A percentile compares a stretch with the other conserved stretches of the same genome.
Evolutionary conservation across 176 grass and related monocot species (phyloP).

Genomic region (Ensete glaucum): DNA sequence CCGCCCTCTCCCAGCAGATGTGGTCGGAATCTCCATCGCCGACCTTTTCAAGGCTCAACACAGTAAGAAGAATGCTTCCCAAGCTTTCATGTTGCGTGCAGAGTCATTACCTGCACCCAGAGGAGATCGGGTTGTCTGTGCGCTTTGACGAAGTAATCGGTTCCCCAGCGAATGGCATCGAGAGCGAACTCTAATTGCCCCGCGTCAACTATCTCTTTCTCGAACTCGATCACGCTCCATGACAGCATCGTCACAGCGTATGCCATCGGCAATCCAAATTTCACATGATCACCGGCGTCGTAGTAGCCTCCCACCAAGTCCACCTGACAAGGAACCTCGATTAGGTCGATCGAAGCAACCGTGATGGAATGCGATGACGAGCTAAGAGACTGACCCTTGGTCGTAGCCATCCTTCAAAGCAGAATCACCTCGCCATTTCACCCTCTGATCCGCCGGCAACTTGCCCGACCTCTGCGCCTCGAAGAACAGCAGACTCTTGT

Average conservation of each 20-base stretch:
- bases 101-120: conserved; percentile 54
- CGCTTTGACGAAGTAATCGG: conserved; percentile 83
- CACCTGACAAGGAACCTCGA: neutral
- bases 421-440: conserved; percentile 82
- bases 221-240: conserved; percentile 43
- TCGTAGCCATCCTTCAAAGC: conserved; percentile 59
- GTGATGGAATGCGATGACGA: neutral
- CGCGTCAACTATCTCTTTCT: conserved; percentile 62
- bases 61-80: no score
- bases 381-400: neutral
- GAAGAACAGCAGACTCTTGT: conserved; percentile 78
- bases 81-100: no score
- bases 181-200: conserved; percentile 50
- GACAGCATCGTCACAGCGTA: neutral
- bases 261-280: conserved; percentile 15
- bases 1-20: conserved; percentile 88
- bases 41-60: conserved; percentile 31
- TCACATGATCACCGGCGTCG: conserved; percentile 17
- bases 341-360: neutral
- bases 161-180: conserved; percentile 76
- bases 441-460: conserved; percentile 51
- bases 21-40: conserved; percentile 92
- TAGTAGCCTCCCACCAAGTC: conserved; percentile 12
- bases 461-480: conserved; percentile 87
- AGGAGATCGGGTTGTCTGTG: conserved; percentile 60